Conservation (phyloP, 2,329 filamentous ascomycete genomes). For the Ilyonectria mors-panacis region DNA sequence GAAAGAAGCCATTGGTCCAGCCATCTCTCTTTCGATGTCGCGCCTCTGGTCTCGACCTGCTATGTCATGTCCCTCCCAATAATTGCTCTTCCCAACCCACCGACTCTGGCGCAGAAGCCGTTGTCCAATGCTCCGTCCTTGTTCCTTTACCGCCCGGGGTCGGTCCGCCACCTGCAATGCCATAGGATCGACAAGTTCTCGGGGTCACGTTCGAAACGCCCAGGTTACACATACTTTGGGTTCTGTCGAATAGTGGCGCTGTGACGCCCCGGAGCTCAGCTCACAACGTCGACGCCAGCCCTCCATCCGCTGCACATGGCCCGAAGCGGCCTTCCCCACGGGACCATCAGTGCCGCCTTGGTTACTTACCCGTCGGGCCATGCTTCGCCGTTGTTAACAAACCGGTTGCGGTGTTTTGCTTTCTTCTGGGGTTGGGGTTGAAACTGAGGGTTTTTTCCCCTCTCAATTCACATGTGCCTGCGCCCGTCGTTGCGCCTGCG, state of each 20-base stretch:
- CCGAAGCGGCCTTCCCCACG: no score
- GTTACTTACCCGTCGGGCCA: no score
- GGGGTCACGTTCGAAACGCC: not conserved
- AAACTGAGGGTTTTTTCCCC: not conserved
- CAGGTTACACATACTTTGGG: not conserved
- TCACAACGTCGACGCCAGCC: no score
- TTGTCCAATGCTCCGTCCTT: not conserved
- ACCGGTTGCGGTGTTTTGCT: no score
- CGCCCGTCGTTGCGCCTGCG: not conserved
- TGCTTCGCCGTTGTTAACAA: no score
- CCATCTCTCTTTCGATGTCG: not conserved
- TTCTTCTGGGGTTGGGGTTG: no score
- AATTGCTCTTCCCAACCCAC: not conserved
- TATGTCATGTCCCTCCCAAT: not conserved
- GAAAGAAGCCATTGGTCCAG: not conserved
- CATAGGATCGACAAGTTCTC: conserved; percentile 1
- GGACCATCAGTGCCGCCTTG: no score
- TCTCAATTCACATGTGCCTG: not conserved
- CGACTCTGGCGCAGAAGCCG: not conserved
- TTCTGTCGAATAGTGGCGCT: not conserved
- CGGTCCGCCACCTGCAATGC: not conserved
- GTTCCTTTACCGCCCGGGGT: not conserved
- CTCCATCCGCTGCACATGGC: no score
- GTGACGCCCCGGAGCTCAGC: no score
- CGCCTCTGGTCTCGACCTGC: not conserved